Percentiles rank a stretch among this genome's conserved stretches.
phyloP scores from a whole-genome alignment of 192 early-diverging fungal species.

The Gaertneriomyces sp. region DNA sequence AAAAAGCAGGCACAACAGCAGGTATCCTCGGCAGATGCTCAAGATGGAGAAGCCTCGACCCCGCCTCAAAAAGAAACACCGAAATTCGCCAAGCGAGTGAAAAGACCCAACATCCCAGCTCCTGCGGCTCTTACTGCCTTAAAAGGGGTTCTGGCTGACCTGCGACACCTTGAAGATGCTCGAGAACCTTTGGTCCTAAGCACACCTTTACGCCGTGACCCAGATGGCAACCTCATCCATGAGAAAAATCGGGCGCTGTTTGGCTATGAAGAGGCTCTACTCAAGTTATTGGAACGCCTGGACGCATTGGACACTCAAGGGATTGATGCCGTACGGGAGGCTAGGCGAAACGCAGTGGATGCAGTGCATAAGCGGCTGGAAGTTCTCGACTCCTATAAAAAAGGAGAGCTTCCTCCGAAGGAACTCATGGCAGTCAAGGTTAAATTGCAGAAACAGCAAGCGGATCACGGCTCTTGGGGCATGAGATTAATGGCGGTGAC shows the following conservation, averaged over 20 bases:
- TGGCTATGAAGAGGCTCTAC: constrained; percentile 20
- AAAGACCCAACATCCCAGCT: constrained; percentile 20
- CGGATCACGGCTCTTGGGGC: too few relatives aligned
- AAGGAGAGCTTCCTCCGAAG: background rate
- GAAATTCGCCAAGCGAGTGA: background rate
- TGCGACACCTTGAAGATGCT: background rate
- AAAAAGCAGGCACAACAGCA: too few relatives aligned
- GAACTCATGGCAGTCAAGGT: too few relatives aligned
- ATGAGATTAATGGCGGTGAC: too few relatives aligned
- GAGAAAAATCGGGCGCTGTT: constrained; percentile 16
- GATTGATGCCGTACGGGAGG: constrained; percentile 18
- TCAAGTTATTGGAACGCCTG: constrained; percentile 18
- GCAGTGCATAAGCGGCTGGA: constrained; percentile 15
- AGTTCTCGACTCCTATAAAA: constrained; percentile 12
- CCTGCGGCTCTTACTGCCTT: constrained; percentile 21
- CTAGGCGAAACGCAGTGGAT: constrained; percentile 12
- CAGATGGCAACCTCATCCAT: constrained; percentile 4
- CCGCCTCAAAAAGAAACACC: background rate
- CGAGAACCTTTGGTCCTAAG: constrained; percentile 20
- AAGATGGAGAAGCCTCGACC: background rate
- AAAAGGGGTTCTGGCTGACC: constrained; percentile 1
- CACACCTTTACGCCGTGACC: constrained; percentile 15
- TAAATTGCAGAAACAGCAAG: too few relatives aligned
- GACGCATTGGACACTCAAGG: constrained; percentile 16
- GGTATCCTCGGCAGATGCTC: too few relatives aligned